Evolutionary conservation across 2,329 filamentous ascomycete genomes (phyloP).

Genomic region (Gnomoniopsis sp.): DNA sequence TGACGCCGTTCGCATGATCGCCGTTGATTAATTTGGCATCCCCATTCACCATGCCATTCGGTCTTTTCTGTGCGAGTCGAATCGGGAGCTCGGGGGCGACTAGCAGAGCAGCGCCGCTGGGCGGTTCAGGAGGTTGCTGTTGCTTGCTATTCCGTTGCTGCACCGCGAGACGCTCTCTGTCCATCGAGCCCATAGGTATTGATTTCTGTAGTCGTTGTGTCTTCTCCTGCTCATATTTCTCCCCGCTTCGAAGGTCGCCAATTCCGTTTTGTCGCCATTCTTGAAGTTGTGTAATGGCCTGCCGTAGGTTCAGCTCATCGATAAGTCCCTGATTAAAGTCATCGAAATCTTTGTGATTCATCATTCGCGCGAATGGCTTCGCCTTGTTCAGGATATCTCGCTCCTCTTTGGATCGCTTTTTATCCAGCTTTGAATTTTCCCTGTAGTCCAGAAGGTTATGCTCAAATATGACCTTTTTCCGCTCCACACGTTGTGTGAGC

Average conservation of each 20-base stretch:
- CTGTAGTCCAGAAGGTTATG: slow-evolving; percentile 91
- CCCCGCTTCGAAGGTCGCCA: slow-evolving; percentile 77
- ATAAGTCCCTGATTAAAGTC: slow-evolving; percentile 79
- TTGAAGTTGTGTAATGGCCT: slow-evolving; percentile 86
- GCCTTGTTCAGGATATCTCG: slow-evolving; percentile 86
- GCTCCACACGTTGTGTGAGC: slow-evolving; percentile 83
- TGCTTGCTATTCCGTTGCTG: slow-evolving; percentile 64
- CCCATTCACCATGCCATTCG: slow-evolving; percentile 39
- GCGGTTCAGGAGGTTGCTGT: slow-evolving; percentile 63
- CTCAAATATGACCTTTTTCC: slow-evolving; percentile 96
- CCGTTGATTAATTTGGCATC: slow-evolving; percentile 40
- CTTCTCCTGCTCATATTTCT: slow-evolving; percentile 93
- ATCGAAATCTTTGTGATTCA: slow-evolving; percentile 90
- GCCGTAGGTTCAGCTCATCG: slow-evolving; percentile 85
- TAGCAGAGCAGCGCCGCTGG: slow-evolving; percentile 70
- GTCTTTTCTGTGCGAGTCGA: slow-evolving; percentile 40
- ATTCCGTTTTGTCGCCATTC: slow-evolving; percentile 89
- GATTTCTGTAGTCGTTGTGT: slow-evolving; percentile 66
- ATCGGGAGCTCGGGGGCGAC: slow-evolving; percentile 76
- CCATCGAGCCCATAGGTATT: slow-evolving; percentile 75
- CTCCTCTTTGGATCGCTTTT: slow-evolving; percentile 95
- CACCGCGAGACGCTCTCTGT: slow-evolving; percentile 72
- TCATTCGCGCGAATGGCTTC: slow-evolving; percentile 94
- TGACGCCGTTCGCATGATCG: slow-evolving; percentile 48
- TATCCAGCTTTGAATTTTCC: slow-evolving; percentile 84